phyloP scores from a whole-genome alignment of 179 eudicot genomes.

The Camellia oleifera region DNA sequence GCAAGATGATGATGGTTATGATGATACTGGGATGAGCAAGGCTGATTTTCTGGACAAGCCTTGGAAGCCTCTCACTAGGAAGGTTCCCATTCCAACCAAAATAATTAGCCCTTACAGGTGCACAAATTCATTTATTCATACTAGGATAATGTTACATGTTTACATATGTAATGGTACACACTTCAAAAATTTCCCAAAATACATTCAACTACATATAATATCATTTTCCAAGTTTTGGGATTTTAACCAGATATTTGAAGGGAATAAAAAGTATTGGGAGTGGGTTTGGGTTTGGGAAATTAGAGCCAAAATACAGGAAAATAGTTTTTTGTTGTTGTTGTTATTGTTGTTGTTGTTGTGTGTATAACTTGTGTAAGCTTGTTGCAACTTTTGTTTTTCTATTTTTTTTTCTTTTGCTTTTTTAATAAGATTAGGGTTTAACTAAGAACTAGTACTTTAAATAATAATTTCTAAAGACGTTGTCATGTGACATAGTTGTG shows the following conservation, averaged over 20 bases:
- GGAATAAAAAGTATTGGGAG: neutral
- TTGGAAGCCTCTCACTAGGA: conserved; percentile 94
- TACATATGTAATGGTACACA: neutral
- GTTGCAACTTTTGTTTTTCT: no score
- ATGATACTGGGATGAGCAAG: conserved; percentile 48
- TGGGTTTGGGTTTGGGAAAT: neutral
- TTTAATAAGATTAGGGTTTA: no score
- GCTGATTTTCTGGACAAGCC: conserved; percentile 85
- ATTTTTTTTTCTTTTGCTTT: no score
- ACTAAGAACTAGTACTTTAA: no score
- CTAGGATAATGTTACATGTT: neutral
- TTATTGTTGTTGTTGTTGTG: no score
- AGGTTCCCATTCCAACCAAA: conserved; percentile 49
- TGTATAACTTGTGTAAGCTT: no score
- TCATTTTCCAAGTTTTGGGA: neutral
- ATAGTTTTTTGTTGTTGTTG: no score
- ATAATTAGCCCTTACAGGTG: conserved; percentile 95
- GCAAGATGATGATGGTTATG: conserved; percentile 60
- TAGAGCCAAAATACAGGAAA: neutral
- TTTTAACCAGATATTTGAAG: neutral
- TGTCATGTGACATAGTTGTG: no score
- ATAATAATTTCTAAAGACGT: no score
- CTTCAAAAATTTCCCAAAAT: neutral
- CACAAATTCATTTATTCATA: neutral
- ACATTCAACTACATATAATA: neutral